Conservation (phyloP, 352 stramenopile species). For the Globisporangium solare region DNA sequence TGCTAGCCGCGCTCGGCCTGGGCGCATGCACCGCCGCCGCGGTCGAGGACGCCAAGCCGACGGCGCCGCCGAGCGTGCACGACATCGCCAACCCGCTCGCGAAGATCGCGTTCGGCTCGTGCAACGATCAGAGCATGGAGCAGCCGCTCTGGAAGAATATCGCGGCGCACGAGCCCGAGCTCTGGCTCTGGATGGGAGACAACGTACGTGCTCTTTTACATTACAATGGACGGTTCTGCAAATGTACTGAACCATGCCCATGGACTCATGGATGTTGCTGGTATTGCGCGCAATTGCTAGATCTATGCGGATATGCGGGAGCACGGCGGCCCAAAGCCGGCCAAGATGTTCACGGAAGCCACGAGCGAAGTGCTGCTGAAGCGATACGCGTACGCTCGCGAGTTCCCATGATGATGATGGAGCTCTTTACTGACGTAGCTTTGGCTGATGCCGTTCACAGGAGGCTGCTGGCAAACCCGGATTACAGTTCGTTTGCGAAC, state of each 20-base stretch:
- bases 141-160: slow-evolving; percentile 78
- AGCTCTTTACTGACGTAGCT: slow-evolving; percentile 1
- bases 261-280: no score
- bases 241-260: background rate
- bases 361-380: slow-evolving; percentile 39
- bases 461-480: slow-evolving; percentile 52
- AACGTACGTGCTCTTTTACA: slow-evolving; percentile 36
- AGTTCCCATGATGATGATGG: background rate
- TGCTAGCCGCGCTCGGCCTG: slow-evolving; percentile 13
- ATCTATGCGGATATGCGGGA: slow-evolving; percentile 78
- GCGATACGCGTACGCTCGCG: slow-evolving; percentile 47
- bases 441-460: slow-evolving; percentile 19
- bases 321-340: slow-evolving; percentile 32
- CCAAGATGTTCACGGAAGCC: slow-evolving; percentile 63
- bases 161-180: slow-evolving; percentile 45
- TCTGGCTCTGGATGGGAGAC: slow-evolving; percentile 88
- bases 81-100: slow-evolving; percentile 45
- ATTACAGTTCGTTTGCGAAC: slow-evolving; percentile 60
- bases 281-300: slow-evolving; percentile 19
- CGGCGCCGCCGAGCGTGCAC: slow-evolving; percentile 23
- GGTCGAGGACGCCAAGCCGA: background rate
- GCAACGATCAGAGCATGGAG: slow-evolving; percentile 82
- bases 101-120: slow-evolving; percentile 77
- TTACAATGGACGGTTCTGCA: background rate
- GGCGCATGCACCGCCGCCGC: background rate